phyloP scores from a whole-genome alignment of 2,329 filamentous ascomycete species.

The Venturia nashicola region DNA sequence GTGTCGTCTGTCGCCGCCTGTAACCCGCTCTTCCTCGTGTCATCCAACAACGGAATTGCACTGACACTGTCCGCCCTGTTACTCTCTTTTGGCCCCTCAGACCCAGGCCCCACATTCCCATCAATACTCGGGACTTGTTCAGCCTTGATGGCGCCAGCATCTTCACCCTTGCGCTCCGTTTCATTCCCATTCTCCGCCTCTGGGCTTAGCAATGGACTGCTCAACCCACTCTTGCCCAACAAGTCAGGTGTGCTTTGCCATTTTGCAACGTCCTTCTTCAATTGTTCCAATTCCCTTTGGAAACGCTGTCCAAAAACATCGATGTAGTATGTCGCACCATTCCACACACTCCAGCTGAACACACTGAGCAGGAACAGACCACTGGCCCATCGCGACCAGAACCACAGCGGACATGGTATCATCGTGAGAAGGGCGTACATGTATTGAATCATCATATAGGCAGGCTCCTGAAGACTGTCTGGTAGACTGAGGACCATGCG shows the following conservation, averaged over 20 bases:
- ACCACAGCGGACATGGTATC: conserved; percentile 90
- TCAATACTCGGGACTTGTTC: conserved; percentile 1
- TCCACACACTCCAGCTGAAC: conserved; percentile 94
- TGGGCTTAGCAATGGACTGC: conserved; percentile 1
- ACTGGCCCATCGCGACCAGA: conserved; percentile 74
- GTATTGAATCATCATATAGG: conserved; percentile 97
- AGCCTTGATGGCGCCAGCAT: neutral
- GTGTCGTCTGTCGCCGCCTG: conserved; percentile 13
- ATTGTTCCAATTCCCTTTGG: conserved; percentile 84
- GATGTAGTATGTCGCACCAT: conserved; percentile 95
- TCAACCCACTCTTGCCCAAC: conserved; percentile 1
- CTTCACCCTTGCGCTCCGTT: neutral
- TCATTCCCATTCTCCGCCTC: neutral
- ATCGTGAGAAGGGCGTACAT: conserved; percentile 82
- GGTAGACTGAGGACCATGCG: conserved; percentile 73
- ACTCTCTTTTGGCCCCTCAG: neutral
- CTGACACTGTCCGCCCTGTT: conserved; percentile 30
- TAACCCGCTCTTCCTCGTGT: conserved; percentile 5
- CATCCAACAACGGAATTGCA: conserved; percentile 36
- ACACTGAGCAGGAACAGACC: conserved; percentile 63
- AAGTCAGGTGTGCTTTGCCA: conserved; percentile 51
- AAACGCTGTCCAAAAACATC: conserved; percentile 95
- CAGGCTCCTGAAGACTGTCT: conserved; percentile 62
- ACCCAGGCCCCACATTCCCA: conserved; percentile 1
- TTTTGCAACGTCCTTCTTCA: conserved; percentile 79